Percentiles rank a stretch among this genome's conserved stretches.
phyloP scores from a whole-genome alignment of 2,329 filamentous ascomycete genomes.

The Fonsecaea pedrosoi region DNA sequence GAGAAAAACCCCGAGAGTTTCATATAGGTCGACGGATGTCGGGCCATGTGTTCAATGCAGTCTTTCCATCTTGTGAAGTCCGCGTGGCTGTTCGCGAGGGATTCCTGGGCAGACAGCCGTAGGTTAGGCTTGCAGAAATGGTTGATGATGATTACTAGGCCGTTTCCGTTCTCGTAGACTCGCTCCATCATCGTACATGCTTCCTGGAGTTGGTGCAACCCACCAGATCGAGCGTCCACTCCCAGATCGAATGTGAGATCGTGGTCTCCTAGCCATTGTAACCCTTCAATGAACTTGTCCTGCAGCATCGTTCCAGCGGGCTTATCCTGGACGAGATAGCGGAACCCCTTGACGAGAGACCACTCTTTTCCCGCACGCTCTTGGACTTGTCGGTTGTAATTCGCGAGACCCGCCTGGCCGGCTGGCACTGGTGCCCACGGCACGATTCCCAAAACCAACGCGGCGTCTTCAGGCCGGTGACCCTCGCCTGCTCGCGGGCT shows the following conservation, averaged over 20 bases:
- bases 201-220: conserved; percentile 75
- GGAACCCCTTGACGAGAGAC: conserved; percentile 73
- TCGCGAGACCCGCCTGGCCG: conserved; percentile 64
- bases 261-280: conserved; percentile 69
- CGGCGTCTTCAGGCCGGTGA: conserved; percentile 59
- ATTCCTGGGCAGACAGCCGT: conserved; percentile 50
- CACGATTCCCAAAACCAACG: conserved; percentile 72
- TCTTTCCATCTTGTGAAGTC: conserved; percentile 73
- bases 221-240: conserved; percentile 79
- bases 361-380: conserved; percentile 63
- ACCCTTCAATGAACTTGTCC: conserved; percentile 67
- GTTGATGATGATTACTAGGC: conserved; percentile 74
- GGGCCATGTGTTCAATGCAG: conserved; percentile 71
- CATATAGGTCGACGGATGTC: conserved; percentile 74
- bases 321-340: conserved; percentile 83
- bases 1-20: conserved; percentile 89
- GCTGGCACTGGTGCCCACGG: conserved; percentile 85
- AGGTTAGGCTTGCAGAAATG: conserved; percentile 90
- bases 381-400: conserved; percentile 69
- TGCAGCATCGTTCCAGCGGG: conserved; percentile 69
- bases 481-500: conserved; percentile 64
- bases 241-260: conserved; percentile 81
- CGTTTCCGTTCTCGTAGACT: conserved; percentile 64
- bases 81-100: conserved; percentile 51
- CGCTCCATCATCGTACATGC: conserved; percentile 71